phyloP scores from a whole-genome alignment of 148 eudicot genomes.

The Talinum fruticosum region DNA sequence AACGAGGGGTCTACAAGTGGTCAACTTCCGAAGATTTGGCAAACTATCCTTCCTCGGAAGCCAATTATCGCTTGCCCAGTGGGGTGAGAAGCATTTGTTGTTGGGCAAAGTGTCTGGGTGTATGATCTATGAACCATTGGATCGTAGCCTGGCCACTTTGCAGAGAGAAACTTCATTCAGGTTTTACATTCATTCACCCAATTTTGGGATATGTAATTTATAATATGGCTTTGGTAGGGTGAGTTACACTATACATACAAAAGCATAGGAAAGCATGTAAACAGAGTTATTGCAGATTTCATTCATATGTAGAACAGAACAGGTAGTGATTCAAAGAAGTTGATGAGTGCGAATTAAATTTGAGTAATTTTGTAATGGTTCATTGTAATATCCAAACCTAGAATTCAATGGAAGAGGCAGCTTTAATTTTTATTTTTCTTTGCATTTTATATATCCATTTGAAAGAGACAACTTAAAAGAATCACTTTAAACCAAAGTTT shows the following conservation, averaged over 20 bases:
- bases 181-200: not conserved
- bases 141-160: not conserved
- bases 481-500: too few relatives aligned
- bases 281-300: not conserved
- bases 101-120: constrained; percentile 70
- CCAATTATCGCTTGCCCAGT: constrained; percentile 57
- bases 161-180: not conserved
- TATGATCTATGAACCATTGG: not conserved
- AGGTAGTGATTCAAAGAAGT: not conserved
- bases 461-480: not conserved
- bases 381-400: not conserved
- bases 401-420: not conserved
- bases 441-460: not conserved
- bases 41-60: constrained; percentile 47
- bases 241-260: not conserved
- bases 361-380: not conserved
- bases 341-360: not conserved
- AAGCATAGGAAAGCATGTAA: not conserved
- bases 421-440: not conserved
- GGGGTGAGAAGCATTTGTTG: constrained; percentile 43
- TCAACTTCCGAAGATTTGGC: constrained; percentile 62
- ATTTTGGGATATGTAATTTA: not conserved
- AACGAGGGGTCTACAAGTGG: constrained; percentile 80
- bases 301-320: not conserved
- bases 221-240: not conserved